These are phyloP conservation scores for Scutellaria galericulata DNA, from an alignment of 257 asterid species.

Conservation along the genomic window DNA sequence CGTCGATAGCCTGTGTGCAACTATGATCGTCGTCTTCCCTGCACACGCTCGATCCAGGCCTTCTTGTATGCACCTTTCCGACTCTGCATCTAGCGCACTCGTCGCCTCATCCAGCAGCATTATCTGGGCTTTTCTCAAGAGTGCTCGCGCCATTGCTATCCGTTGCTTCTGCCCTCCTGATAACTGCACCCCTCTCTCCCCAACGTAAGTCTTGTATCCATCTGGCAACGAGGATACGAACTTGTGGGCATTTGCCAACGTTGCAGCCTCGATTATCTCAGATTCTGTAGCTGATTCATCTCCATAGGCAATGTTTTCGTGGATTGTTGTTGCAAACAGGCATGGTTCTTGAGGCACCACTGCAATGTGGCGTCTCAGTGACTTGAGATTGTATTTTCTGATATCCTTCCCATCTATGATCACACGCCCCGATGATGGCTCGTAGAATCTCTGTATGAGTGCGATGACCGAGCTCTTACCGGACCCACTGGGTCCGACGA, in stretches of 20 bases:
- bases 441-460: constrained; percentile 73
- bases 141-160: constrained; percentile 78
- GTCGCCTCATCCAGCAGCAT: constrained; percentile 87
- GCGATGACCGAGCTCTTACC: constrained; percentile 80
- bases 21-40: constrained; percentile 78
- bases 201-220: constrained; percentile 57
- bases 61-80: constrained; percentile 49
- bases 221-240: constrained; percentile 54
- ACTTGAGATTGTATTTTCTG: constrained; percentile 70
- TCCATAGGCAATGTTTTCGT: constrained; percentile 83
- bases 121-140: constrained; percentile 68
- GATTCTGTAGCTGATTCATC: constrained; percentile 69
- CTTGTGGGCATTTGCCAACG: constrained; percentile 70
- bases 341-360: constrained; percentile 86
- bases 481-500: constrained; percentile 86
- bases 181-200: constrained; percentile 80
- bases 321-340: constrained; percentile 73
- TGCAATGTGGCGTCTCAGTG: constrained; percentile 69
- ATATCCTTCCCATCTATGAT: constrained; percentile 78
- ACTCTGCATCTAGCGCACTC: constrained; percentile 74
- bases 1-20: constrained; percentile 79
- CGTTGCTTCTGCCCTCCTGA: constrained; percentile 94
- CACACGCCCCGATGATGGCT: constrained; percentile 79
- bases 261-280: constrained; percentile 77
- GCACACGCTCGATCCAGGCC: constrained; percentile 59